Base-by-base conservation (phyloP, 345 rosid species). In the Aethionema arabicum region DNA sequence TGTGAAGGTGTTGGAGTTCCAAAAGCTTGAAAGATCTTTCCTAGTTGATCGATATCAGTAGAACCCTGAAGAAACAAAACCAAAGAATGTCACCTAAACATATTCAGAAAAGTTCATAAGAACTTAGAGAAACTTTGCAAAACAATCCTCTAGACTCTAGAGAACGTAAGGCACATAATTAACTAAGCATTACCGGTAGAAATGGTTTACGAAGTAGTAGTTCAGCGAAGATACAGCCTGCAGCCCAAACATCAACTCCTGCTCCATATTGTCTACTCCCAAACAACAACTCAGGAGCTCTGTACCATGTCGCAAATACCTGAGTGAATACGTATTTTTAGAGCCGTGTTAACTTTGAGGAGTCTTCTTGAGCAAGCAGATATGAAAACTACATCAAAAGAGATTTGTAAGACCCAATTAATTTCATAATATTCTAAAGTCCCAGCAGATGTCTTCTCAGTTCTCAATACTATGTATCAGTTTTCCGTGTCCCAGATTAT, bases 171-270 rank as follows among this genome's bases (percentile, higher is more conserved):
- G 27, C 27, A 21, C 27, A 21, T 21, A 21, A 21, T 21, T 21
- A 21, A 47, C 6, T 32, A 42, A 59, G 35, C 0, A 6, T 64
- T 56, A 82, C 86, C 32, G 77, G 84, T 49, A 82, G 47, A 73
- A 82, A 82, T 11, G 84, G 86, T 46, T 77, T 38, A 39, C 84
- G 86, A 32, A 70, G 78, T 52, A 82, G 63, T 12, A 82, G 82
- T 71, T 82, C 84, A 11, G 86, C 86, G 52, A 82, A 82, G 66
- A 82, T 77, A 64, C 84, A 82, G 12, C 79, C 86, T 35, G 84
- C 86, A 62, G 86, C 86, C 86, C 82, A 79, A 6, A 82, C 84
- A 79, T 82, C 86, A 75, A 82, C 86, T 15, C 77, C 80, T 32
- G 82, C 70, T 45, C 80, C 86, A 37, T 82, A 82, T 39, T 76